Conservation (phyloP, 2,329 filamentous ascomycete species). For the Grosmannia huntii region DNA sequence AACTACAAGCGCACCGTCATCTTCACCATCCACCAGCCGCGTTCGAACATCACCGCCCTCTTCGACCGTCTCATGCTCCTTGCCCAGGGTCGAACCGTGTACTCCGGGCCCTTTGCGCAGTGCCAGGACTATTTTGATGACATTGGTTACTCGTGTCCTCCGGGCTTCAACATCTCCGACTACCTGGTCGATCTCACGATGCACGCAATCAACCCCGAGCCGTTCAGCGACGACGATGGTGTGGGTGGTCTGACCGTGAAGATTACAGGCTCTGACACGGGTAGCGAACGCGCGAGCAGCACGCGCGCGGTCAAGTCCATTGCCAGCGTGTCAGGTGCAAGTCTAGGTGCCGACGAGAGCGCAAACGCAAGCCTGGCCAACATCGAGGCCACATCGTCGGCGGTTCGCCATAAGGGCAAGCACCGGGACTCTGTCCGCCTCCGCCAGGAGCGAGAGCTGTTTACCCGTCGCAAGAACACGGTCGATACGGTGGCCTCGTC, state of each 20-base stretch:
- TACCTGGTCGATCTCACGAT: slow-evolving; percentile 96
- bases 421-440: slow-evolving; percentile 70
- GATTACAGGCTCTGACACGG: slow-evolving; percentile 35
- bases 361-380: slow-evolving; percentile 15
- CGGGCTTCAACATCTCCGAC: slow-evolving; percentile 97
- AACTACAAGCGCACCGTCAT: slow-evolving; percentile 95
- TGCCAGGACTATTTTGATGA: slow-evolving; percentile 90
- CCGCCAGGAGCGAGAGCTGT: slow-evolving; percentile 82
- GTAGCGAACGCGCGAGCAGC: slow-evolving; percentile 70
- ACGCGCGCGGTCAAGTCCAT: slow-evolving; percentile 83
- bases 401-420: slow-evolving; percentile 47
- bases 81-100: slow-evolving; percentile 80
- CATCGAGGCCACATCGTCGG: slow-evolving; percentile 42
- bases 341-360: slow-evolving; percentile 52
- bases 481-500: slow-evolving; percentile 51
- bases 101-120: slow-evolving; percentile 76
- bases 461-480: slow-evolving; percentile 62
- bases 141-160: slow-evolving; percentile 83
- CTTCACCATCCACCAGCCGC: slow-evolving; percentile 95
- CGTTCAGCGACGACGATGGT: slow-evolving; percentile 20
- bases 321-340: slow-evolving; percentile 67
- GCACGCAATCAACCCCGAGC: slow-evolving; percentile 62
- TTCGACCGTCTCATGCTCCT: slow-evolving; percentile 91
- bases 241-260: slow-evolving; percentile 16
- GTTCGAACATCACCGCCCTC: slow-evolving; percentile 94